Percentiles rank a stretch among this genome's conserved stretches.
Evolutionary conservation across 352 stramenopile species (phyloP).

Genomic region (Phytophthora pistaciae): DNA sequence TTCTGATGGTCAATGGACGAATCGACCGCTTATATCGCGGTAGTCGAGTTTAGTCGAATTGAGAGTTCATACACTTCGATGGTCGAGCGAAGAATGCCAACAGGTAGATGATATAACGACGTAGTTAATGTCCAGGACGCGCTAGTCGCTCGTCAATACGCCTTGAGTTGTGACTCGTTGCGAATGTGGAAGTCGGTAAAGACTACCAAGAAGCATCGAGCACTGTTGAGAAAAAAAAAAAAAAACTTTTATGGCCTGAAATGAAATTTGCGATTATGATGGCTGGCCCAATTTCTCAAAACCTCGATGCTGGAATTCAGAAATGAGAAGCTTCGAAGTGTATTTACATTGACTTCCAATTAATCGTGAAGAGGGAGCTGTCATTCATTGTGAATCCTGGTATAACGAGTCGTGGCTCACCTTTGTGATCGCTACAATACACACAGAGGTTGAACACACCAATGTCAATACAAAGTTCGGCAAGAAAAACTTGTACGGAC

Average conservation of each 20-base stretch:
- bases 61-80: not conserved
- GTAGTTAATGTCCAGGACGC: not conserved
- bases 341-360: not conserved
- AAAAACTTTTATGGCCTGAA: no score
- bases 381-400: not conserved
- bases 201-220: no score
- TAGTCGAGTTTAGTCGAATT: not conserved
- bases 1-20: constrained; percentile 10
- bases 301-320: not conserved
- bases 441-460: not conserved
- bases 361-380: not conserved
- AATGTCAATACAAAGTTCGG: not conserved
- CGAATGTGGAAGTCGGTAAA: not conserved
- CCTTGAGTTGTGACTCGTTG: not conserved
- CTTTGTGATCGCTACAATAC: not conserved
- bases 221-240: no score
- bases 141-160: not conserved
- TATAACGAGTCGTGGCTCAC: not conserved
- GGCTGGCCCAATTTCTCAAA: no score
- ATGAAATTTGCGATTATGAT: no score
- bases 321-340: not conserved
- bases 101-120: not conserved
- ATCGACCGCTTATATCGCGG: constrained; percentile 5
- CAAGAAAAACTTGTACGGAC: not conserved
- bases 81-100: not conserved